phyloP scores from a whole-genome alignment of 1,284 basidiomycete species.

The Kwoniella shivajii region DNA sequence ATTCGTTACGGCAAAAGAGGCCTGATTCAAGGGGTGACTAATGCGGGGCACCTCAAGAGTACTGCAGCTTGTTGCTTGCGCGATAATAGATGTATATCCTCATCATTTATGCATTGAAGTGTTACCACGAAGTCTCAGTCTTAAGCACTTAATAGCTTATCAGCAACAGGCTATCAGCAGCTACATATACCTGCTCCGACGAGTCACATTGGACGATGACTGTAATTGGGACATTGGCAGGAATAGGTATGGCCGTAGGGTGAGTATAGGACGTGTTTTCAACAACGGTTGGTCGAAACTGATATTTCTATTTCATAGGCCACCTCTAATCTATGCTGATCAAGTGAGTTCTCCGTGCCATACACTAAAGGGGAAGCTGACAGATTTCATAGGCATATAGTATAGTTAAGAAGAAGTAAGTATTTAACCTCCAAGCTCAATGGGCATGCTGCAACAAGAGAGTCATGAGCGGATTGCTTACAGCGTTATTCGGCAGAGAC shows the following conservation, averaged over 20 bases:
- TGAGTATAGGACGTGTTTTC: conserved; percentile 17
- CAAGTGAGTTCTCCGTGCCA: conserved; percentile 39
- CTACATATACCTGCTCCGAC: no score
- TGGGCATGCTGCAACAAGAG: no score
- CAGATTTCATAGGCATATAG: conserved; percentile 50
- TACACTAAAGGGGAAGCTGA: conserved; percentile 11
- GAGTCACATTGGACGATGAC: conserved; percentile 17
- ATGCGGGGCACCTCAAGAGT: no score
- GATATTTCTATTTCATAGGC: conserved; percentile 32
- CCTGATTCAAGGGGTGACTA: no score
- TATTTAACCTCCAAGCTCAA: no score
- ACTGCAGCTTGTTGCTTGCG: no score
- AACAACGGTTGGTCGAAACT: conserved; percentile 2
- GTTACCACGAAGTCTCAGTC: no score
- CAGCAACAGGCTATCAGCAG: no score
- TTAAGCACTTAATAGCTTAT: no score
- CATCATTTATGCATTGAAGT: no score
- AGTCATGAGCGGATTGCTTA: conserved; percentile 1
- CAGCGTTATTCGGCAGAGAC: conserved; percentile 37
- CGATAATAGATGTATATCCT: no score
- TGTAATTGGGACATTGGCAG: conserved; percentile 43
- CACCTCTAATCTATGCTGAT: conserved; percentile 56
- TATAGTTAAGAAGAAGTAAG: conserved; percentile 55
- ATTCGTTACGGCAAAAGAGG: no score
- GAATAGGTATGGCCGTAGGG: conserved; percentile 54